Base-by-base conservation (phyloP, 345 rosid species). In the Citrus sp. region DNA sequence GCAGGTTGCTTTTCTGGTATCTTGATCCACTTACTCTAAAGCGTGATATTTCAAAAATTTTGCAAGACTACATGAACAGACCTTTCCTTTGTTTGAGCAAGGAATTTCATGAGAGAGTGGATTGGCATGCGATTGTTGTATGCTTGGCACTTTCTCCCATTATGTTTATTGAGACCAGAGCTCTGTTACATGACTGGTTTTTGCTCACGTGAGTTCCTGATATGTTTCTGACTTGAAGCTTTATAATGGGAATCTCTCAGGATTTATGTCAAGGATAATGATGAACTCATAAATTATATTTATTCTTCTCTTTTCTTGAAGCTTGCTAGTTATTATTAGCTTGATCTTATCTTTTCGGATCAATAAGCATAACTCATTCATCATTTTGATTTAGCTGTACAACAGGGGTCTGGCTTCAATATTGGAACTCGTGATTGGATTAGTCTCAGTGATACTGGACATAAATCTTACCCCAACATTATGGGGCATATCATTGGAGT, bases 1-100 rank as follows among this genome's bases (percentile, higher is more conserved):
- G 69, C 88, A 94, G 97, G 92, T 72, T 92, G 85, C 70, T 90
- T 21, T 80, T 88, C 81, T 94, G 96, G 96, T 88, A 89, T 80
- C 87, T 88, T 37, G 90, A 94, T 72, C 97, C 96, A 3, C 40
- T 83, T 79, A 80, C 84, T 72, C 79, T 94, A 77, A 87, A 88
- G 82, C 82, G 84, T 78, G 91, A 89, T 75, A 68, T 94, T 84
- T 89, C 91, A 16, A 66, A 83, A 78, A 85, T 94, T 72, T 84
- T 92, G 87, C 85, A 84, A 84, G 88, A 84, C 72, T 76, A 74
- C 40, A 68, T 77, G 55, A 82, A 83, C 55, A 90, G 93, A 82
- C 98, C 97, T 86, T 90, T 90, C 85, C 88, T 92, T 78, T 86
- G 86, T 84, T 73, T 84, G 80, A 79, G 77, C 63, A 85, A 86